Evolutionary conservation across 495 filamentous ascomycete species (phyloP).

Genomic region (Collariella sp.): DNA sequence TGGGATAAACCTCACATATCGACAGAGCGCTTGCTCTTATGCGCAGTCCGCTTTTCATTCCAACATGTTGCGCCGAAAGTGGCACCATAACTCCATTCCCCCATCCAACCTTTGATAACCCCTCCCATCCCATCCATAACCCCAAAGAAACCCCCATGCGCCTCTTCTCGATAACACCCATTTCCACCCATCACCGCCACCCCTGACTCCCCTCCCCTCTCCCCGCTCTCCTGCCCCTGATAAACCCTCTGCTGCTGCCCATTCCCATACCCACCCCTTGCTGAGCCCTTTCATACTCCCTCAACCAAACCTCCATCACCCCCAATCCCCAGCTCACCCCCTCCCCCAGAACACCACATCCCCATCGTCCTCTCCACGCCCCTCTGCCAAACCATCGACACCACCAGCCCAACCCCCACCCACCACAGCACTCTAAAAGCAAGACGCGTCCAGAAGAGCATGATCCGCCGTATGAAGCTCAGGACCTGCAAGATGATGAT

Average conservation of each 20-base stretch:
- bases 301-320: slow-evolving; percentile 47
- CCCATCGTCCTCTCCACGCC: slow-evolving; percentile 51
- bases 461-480: slow-evolving; percentile 53
- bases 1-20: too few species aligned
- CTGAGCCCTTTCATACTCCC: slow-evolving; percentile 44
- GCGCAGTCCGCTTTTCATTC: too few species aligned
- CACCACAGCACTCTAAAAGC: slow-evolving; percentile 52
- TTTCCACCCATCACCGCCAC: neutral
- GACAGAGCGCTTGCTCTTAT: too few species aligned
- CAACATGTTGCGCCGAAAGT: too few species aligned
- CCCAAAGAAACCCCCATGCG: neutral
- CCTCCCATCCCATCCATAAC: neutral
- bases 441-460: slow-evolving; percentile 67
- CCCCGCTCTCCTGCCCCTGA: neutral
- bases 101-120: neutral
- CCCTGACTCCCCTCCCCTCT: neutral
- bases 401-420: slow-evolving; percentile 41
- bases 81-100: too few species aligned
- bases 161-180: neutral
- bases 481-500: slow-evolving; percentile 54
- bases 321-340: slow-evolving; percentile 39
- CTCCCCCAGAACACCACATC: slow-evolving; percentile 41
- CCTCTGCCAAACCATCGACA: slow-evolving; percentile 50
- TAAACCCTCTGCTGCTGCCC: neutral
- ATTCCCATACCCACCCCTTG: slow-evolving; percentile 7